Evolutionary conservation across 2,329 filamentous ascomycete species (phyloP).

Genomic region (Aspergillus aculeatinus): DNA sequence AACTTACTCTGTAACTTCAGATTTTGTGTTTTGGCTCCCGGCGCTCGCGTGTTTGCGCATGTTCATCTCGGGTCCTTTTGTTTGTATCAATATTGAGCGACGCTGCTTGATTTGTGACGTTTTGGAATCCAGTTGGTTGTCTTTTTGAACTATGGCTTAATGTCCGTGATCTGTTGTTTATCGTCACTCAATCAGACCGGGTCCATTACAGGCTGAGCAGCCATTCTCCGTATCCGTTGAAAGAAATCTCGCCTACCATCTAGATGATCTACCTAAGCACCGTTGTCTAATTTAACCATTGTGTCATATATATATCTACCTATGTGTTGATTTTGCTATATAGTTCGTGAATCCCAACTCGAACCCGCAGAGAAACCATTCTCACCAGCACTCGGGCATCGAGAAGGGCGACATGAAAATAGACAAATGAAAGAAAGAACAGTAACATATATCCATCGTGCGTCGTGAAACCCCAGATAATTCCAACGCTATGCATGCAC

Average conservation of each 20-base stretch:
- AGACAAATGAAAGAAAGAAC: slow-evolving; percentile 9
- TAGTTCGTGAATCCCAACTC: background rate
- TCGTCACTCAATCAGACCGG: too few species aligned
- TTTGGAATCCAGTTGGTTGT: too few species aligned
- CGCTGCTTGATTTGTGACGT: too few species aligned
- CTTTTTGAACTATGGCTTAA: too few species aligned
- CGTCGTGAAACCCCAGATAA: slow-evolving; percentile 19
- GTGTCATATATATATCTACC: slow-evolving; percentile 4
- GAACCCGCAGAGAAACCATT: background rate
- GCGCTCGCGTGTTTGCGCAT: too few species aligned
- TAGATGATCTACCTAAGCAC: background rate
- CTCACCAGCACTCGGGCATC: background rate
- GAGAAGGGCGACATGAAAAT: background rate
- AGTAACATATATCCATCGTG: slow-evolving; percentile 18
- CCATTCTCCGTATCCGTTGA: too few species aligned
- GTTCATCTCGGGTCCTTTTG: too few species aligned
- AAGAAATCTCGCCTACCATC: background rate
- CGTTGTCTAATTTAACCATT: background rate
- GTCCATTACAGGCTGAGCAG: too few species aligned
- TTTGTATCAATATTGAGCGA: too few species aligned
- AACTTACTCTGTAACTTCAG: too few species aligned
- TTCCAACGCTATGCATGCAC: slow-evolving; percentile 11
- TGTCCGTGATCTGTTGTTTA: too few species aligned
- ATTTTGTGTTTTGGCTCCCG: too few species aligned
- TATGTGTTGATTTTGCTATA: background rate